Conservation (phyloP, 257 asterid species). For the Gentiana dahurica region DNA sequence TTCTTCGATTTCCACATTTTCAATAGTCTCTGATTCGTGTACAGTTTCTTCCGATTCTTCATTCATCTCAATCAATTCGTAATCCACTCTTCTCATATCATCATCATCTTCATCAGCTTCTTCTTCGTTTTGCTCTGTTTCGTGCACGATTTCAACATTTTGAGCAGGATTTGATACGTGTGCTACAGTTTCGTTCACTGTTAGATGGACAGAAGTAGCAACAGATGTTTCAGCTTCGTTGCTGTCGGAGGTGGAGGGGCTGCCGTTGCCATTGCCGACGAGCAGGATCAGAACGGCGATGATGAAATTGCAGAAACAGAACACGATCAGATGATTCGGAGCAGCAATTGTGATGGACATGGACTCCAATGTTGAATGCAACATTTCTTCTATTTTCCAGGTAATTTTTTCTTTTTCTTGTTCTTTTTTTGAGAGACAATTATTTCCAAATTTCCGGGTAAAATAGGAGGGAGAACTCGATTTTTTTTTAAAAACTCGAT, state of each 20-base stretch:
- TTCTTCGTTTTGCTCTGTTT: neutral
- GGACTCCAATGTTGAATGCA: constrained; percentile 37
- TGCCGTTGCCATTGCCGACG: constrained; percentile 24
- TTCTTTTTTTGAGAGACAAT: no score
- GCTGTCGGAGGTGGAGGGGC: neutral
- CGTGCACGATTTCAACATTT: no score
- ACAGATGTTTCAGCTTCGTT: no score
- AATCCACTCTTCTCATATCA: neutral
- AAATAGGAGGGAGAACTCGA: no score
- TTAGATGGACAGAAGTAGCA: no score
- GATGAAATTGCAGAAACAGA: constrained; percentile 56
- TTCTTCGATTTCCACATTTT: neutral
- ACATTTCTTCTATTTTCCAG: constrained; percentile 13
- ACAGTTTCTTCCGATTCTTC: neutral
- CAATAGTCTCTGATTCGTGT: neutral
- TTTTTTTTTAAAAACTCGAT: no score
- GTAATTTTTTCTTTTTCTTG: no score
- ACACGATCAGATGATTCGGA: constrained; percentile 42
- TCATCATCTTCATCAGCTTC: constrained; percentile 4
- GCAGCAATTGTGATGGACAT: constrained; percentile 43
- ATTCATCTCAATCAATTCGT: neutral
- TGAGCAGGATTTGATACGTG: no score
- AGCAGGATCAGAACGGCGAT: constrained; percentile 30
- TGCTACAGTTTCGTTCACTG: no score
- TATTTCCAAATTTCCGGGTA: no score